Conservation (phyloP, 208 protist genomes). For the Leishmania major region DNA sequence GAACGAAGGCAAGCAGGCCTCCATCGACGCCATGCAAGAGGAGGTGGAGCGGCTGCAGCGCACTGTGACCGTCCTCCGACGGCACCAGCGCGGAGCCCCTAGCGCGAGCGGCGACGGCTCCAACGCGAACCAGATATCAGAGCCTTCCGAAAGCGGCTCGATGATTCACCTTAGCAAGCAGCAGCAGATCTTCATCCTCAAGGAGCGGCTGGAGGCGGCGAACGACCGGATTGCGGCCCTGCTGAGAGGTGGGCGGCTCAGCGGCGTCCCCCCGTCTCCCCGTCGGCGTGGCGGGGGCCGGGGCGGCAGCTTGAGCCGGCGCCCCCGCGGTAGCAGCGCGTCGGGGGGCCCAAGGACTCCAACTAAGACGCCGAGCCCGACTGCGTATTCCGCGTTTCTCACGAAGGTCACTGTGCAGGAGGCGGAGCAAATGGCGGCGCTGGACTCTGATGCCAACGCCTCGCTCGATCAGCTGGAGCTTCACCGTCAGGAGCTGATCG, state of each 20-base stretch:
- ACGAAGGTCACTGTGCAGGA: constrained; percentile 16
- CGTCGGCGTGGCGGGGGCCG: constrained; percentile 6
- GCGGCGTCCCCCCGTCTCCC: not conserved
- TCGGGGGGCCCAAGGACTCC: not conserved
- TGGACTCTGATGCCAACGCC: constrained; percentile 39
- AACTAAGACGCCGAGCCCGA: not conserved
- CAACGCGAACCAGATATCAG: constrained; percentile 6
- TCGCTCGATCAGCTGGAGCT: constrained; percentile 6
- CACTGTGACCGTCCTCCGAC: constrained; percentile 43
- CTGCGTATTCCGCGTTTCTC: not conserved
- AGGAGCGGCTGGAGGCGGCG: constrained; percentile 71
- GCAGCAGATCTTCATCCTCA: constrained; percentile 85
- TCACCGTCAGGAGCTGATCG: not conserved
- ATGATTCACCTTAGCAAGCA: constrained; percentile 72
- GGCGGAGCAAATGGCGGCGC: constrained; percentile 29
- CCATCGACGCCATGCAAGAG: constrained; percentile 37
- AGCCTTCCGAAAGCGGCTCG: constrained; percentile 42
- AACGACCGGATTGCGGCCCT: constrained; percentile 55
- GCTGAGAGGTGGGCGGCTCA: constrained; percentile 13
- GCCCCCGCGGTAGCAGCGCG: not conserved
- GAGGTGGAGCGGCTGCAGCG: constrained; percentile 50
- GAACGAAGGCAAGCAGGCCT: constrained; percentile 43
- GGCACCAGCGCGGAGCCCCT: constrained; percentile 11
- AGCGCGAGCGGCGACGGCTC: not conserved
- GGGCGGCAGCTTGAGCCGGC: not conserved